Evolutionary conservation across 129 eudicot genomes (phyloP), one percentile per base, ranked within the genome.

Genomic region (Escallonia herrerae): DNA sequence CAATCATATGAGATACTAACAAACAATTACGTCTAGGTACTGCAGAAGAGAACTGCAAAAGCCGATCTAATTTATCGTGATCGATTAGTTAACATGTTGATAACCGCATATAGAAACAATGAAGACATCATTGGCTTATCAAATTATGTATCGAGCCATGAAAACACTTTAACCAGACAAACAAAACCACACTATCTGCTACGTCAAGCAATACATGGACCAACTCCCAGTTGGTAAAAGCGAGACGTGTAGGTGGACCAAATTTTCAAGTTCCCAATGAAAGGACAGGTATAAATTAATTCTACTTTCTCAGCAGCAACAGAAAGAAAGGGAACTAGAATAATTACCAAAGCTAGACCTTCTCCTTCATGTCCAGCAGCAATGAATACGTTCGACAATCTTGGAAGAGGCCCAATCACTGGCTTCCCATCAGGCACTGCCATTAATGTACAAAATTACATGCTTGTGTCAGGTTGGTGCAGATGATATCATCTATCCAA

Each of bases 301-400:
- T 22, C 1, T 22, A 22, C 33, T 22, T 22, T 22, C 40, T 8
- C 40, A 7, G 69, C 38, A 37, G 68, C 43, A n/a, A n/a, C 12
- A 7, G 45, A 65, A 42, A 39, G 41, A 40, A 62, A 58, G 67
- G 13, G 67, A 40, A 46, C 43, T 38, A 10, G 52, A 56, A 43
- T 22, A 8, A 38, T 66, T 89, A 93, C 99, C 96, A 89, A 50
- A 65, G 87, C 54, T 68, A 94, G 94, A 56, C 99, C 99, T 83
- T 82, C 95, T 63, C 99, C 99, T 80, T 94, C 99, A 80, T 94
- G 99, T 38, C 99, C 99, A 15, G 93, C 87, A n/a, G 99, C 97
- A 74, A 89, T 62, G 67, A 73, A 89, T 40, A 84, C 76, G 60
- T 86, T 94, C 63, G 99, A 66, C 55, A 78, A 58, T 15, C 87